A percentile compares a stretch with the other conserved stretches of the same genome.
Conservation (phyloP, 352 stramenopile genomes). For the Globisporangium echinulatum region DNA sequence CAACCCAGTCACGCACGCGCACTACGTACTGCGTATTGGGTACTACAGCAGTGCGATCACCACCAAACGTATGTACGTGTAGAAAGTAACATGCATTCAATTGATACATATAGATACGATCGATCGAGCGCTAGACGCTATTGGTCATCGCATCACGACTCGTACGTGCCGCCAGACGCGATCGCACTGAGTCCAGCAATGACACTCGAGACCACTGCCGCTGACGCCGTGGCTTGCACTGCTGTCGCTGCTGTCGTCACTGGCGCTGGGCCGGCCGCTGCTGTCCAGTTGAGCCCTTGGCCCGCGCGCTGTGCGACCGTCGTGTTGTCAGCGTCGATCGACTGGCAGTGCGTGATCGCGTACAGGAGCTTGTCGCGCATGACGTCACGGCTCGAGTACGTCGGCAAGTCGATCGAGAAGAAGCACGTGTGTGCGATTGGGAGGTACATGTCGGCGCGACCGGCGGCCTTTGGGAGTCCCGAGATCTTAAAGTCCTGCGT, state of each 20-base stretch:
- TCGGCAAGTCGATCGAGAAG: conserved; percentile 84
- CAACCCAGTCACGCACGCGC: no score
- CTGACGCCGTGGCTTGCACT: conserved; percentile 26
- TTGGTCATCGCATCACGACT: neutral
- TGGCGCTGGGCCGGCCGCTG: conserved; percentile 7
- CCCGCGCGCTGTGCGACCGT: conserved; percentile 82
- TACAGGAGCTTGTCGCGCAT: conserved; percentile 84
- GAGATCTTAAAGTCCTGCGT: conserved; percentile 89
- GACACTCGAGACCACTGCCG: conserved; percentile 60
- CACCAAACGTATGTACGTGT: neutral
- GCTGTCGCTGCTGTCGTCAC: neutral
- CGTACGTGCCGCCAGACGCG: conserved; percentile 2
- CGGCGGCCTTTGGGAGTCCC: conserved; percentile 67
- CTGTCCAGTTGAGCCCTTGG: conserved; percentile 83
- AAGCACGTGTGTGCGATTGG: conserved; percentile 88
- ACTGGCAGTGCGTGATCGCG: conserved; percentile 85
- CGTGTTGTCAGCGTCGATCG: conserved; percentile 86
- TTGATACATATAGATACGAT: neutral
- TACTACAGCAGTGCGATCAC: no score
- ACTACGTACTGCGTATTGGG: no score
- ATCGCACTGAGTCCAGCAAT: conserved; percentile 41
- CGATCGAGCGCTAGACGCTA: neutral
- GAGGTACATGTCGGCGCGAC: conserved; percentile 74
- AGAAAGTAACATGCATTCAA: neutral
- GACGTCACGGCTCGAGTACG: conserved; percentile 67